Evolutionary conservation across 495 filamentous ascomycete genomes (phyloP), one percentile per base, ranked within the genome.

Genomic region (Xylaria sp.): DNA sequence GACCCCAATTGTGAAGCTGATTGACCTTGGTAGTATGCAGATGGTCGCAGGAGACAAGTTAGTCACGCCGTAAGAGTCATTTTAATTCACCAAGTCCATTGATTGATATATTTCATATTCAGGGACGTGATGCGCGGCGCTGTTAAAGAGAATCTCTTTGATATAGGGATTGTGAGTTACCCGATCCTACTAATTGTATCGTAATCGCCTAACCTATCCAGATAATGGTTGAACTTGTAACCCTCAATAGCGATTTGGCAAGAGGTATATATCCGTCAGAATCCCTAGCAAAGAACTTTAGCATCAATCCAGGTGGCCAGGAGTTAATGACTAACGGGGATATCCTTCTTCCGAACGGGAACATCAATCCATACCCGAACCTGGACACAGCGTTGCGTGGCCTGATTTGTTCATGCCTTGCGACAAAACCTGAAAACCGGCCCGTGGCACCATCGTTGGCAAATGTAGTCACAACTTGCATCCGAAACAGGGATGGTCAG

Each of bases 361-460:
- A 53, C 6, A 8, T 37, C 15, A 41, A 66, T 41, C 61, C 63
- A 46, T 66, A 50, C n/a, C 63, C 63, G 17, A 35, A 12, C 26
- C 29, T 66, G 6, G 46, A 66, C 31, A 2, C 43, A 12, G 46
- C 17, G 7, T 17, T 66, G 31, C 63, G 63, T 3, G 24, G 19
- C 3, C 46, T 66, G 17, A 44, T 66, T n/a, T 66, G 63, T 26
- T 7, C 44, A 26, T 66, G 63, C 31, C 63, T 66, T 35, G 46
- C 44, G 9, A 17, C 63, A 35, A 17, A 37, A 0, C 33, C 43
- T 17, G 8, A 4, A 50, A 21, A 41, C 19, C 63, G 63, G 46
- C 43, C 44, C 19, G 1, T 8, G 17, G 29, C 9, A 19, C 12
- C 15, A 15, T 26, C 2, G 11, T 40, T 66, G 8, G 24, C 15